Evolutionary conservation across 2,329 filamentous ascomycete species (phyloP).

Genomic region (Venturia effusa): DNA sequence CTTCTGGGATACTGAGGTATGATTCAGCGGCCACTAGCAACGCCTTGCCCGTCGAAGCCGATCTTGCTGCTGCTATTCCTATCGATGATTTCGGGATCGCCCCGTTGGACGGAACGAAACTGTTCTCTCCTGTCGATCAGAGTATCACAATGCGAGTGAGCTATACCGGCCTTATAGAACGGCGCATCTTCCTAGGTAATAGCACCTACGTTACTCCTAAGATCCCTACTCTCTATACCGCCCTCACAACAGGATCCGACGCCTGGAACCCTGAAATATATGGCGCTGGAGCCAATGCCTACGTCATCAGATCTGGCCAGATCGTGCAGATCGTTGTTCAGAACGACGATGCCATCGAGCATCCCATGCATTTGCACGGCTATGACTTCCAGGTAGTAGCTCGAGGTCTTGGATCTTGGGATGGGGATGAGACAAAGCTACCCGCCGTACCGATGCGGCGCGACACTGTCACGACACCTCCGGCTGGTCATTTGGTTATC

Average conservation of each 20-base stretch:
- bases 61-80: not conserved
- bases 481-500: slow-evolving; percentile 45
- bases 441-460: slow-evolving; percentile 33
- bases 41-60: too few species aligned
- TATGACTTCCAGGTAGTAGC: slow-evolving; percentile 56
- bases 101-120: not conserved
- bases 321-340: slow-evolving; percentile 65
- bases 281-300: slow-evolving; percentile 37
- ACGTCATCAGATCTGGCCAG: slow-evolving; percentile 55
- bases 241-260: slow-evolving; percentile 44
- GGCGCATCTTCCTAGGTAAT: not conserved
- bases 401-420: not conserved
- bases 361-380: slow-evolving; percentile 68
- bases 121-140: not conserved
- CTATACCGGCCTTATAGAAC: not conserved
- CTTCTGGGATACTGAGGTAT: not conserved
- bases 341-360: slow-evolving; percentile 59
- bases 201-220: slow-evolving; percentile 58
- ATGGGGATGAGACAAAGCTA: slow-evolving; percentile 14
- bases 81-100: slow-evolving; percentile 1
- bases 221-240: slow-evolving; percentile 72
- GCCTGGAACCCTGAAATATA: slow-evolving; percentile 32
- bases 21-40: not conserved
- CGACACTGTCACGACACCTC: slow-evolving; percentile 43
- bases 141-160: slow-evolving; percentile 3